phyloP scores from a whole-genome alignment of 805 yeast species.

The Candida wancherniae region DNA sequence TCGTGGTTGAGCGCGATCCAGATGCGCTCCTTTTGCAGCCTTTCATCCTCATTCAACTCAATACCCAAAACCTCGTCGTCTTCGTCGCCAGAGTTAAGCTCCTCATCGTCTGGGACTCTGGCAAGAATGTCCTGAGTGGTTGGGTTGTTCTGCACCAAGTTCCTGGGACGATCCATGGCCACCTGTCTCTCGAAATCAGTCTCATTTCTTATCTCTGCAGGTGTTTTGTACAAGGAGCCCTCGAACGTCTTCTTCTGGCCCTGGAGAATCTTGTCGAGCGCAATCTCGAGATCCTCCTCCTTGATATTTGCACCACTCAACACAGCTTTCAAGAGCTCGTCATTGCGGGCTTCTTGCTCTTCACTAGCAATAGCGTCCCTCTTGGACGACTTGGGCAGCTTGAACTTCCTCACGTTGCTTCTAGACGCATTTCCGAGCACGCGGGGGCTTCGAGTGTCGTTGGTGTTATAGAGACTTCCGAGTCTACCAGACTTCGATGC shows the following conservation, averaged over 20 bases:
- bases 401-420: neutral
- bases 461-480: neutral
- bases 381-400: neutral
- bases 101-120: slow-evolving; percentile 55
- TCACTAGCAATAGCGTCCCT: neutral
- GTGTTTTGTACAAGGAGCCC: slow-evolving; percentile 16
- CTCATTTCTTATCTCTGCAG: slow-evolving; percentile 17
- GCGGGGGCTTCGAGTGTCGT: neutral
- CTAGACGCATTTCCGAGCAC: no score
- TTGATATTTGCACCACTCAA: slow-evolving; percentile 29
- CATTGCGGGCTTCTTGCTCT: slow-evolving; percentile 10
- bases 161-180: slow-evolving; percentile 35
- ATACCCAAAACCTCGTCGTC: slow-evolving; percentile 71
- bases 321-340: slow-evolving; percentile 23
- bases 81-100: slow-evolving; percentile 62
- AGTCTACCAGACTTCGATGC: neutral
- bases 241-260: slow-evolving; percentile 20
- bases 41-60: slow-evolving; percentile 64
- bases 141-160: slow-evolving; percentile 51
- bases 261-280: slow-evolving; percentile 13
- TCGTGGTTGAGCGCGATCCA: slow-evolving; percentile 93
- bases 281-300: slow-evolving; percentile 20
- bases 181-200: slow-evolving; percentile 16
- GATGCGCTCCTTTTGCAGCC: slow-evolving; percentile 67
- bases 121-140: slow-evolving; percentile 51